Conservation (phyloP, 23 red algal species). For the Gracilaria domingensis region DNA sequence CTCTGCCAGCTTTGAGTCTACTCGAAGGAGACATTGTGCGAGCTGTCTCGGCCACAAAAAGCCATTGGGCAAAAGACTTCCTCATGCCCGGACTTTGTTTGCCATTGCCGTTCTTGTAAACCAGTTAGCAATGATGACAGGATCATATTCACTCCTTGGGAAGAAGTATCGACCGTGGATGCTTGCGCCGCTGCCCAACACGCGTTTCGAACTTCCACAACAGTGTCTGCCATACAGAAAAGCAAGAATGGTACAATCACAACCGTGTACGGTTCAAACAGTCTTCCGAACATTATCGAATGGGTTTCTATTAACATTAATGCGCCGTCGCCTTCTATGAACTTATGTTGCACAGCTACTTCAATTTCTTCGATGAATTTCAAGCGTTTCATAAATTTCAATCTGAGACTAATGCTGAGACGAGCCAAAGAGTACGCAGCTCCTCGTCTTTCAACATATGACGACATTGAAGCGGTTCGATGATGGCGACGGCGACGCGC, state of each 20-base stretch:
- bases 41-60: constrained; percentile 91
- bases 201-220: constrained; percentile 84
- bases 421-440: constrained; percentile 92
- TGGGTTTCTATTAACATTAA: constrained; percentile 84
- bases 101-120: constrained; percentile 81
- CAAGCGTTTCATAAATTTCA: constrained; percentile 65
- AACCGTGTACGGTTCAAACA: constrained; percentile 93
- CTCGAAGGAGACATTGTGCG: constrained; percentile 77
- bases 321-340: constrained; percentile 66
- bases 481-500: too few species aligned
- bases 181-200: constrained; percentile 82
- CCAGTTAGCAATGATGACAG: constrained; percentile 78
- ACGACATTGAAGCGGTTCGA: too few species aligned
- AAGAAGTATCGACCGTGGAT: constrained; percentile 84
- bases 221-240: constrained; percentile 77
- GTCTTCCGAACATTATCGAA: constrained; percentile 65
- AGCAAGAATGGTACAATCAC: constrained; percentile 85
- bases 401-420: constrained; percentile 65
- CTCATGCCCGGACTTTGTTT: constrained; percentile 80
- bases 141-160: constrained; percentile 81
- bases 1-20: constrained; percentile 86
- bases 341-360: constrained; percentile 66
- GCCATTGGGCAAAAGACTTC: constrained; percentile 95
- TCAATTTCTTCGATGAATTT: constrained; percentile 61
- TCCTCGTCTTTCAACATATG: constrained; percentile 79